These are phyloP conservation scores for Thermochaetoides dissita DNA, from an alignment of 2,329 filamentous ascomycete species.

Conservation along the genomic window DNA sequence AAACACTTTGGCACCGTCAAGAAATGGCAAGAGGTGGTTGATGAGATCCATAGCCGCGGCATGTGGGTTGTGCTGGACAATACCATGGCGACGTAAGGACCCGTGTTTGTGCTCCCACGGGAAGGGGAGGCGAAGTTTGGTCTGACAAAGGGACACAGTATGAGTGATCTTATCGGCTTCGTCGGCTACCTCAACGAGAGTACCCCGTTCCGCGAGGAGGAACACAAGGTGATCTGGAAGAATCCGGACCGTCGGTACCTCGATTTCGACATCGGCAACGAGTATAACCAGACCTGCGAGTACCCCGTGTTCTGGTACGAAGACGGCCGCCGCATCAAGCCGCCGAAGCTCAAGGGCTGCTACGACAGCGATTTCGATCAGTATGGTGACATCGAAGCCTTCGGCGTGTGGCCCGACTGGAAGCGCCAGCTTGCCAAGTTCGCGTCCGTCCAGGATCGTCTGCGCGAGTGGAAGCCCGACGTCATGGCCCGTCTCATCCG, in stretches of 20 bases:
- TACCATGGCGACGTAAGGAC: conserved; percentile 44
- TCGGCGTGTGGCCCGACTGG: conserved; percentile 50
- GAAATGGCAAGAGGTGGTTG: conserved; percentile 41
- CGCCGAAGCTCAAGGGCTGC: conserved; percentile 38
- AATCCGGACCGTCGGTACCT: conserved; percentile 40
- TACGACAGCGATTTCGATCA: conserved; percentile 50
- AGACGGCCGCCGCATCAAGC: conserved; percentile 28
- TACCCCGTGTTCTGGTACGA: conserved; percentile 51
- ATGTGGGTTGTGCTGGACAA: conserved; percentile 57
- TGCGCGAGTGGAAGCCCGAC: conserved; percentile 48
- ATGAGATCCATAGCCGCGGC: conserved; percentile 44
- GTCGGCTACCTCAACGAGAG: conserved; percentile 44
- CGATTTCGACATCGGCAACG: conserved; percentile 41
- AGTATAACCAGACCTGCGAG: conserved; percentile 36
- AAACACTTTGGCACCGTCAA: conserved; percentile 46
- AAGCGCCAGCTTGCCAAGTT: conserved; percentile 52
- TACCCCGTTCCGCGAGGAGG: conserved; percentile 38
- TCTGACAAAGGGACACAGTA: conserved; percentile 18
- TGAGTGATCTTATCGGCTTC: conserved; percentile 51
- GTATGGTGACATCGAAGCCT: conserved; percentile 50
- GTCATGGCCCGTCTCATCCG: conserved; percentile 43
- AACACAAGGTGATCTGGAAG: conserved; percentile 48
- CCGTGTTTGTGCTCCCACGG: no score
- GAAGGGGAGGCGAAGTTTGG: no score
- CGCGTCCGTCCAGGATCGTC: conserved; percentile 51